phyloP scores from a whole-genome alignment of 164 flowering plant genomes.

The Vitis rupestris region DNA sequence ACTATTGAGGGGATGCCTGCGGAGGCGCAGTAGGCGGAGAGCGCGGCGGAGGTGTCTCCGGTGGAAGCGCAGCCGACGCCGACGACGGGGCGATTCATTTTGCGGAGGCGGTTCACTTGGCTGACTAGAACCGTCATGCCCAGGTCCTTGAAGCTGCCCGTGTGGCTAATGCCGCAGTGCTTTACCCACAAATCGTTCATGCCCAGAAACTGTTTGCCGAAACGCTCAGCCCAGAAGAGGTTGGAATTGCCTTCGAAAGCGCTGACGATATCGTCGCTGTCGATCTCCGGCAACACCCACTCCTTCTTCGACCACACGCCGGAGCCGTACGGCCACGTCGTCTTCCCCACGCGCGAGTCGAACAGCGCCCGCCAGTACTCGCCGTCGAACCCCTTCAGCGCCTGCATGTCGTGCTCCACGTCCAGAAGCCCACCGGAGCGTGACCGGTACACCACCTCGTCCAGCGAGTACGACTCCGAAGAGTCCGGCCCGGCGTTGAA shows the following conservation, averaged over 20 bases:
- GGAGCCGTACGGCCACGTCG: constrained; percentile 91
- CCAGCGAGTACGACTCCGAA: constrained; percentile 76
- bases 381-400: constrained; percentile 61
- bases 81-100: constrained; percentile 51
- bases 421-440: constrained; percentile 86
- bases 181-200: constrained; percentile 94
- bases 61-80: constrained; percentile 88
- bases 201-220: constrained; percentile 70
- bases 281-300: constrained; percentile 88
- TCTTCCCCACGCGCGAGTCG: constrained; percentile 80
- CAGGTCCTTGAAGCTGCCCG: constrained; percentile 87
- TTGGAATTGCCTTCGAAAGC: constrained; percentile 89
- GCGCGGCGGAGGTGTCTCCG: constrained; percentile 88
- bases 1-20: constrained; percentile 89
- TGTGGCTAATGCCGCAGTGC: constrained; percentile 86
- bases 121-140: constrained; percentile 93
- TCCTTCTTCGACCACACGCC: constrained; percentile 95
- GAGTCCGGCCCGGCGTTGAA: constrained; percentile 30
- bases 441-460: constrained; percentile 82
- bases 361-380: constrained; percentile 70
- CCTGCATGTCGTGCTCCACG: constrained; percentile 79
- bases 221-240: constrained; percentile 89
- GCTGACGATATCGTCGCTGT: constrained; percentile 65
- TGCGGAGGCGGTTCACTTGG: constrained; percentile 75
- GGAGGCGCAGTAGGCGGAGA: constrained; percentile 87